Conservation (phyloP, 176 grass and related monocot species). For the Oryza officinalis region DNA sequence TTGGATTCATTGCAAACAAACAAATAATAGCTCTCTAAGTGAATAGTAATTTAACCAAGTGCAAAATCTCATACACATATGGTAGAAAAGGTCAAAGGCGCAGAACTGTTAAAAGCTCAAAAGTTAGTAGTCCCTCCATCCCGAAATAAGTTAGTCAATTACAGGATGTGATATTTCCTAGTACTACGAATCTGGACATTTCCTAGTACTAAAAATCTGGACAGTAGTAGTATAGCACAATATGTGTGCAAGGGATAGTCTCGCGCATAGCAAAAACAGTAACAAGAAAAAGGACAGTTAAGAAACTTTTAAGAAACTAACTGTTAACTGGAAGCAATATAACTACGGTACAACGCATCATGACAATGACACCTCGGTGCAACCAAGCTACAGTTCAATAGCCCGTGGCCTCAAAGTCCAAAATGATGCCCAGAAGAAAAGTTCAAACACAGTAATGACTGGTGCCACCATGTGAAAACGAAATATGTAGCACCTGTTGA, state of each 20-base stretch:
- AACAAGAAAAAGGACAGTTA: neutral
- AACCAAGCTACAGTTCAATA: neutral
- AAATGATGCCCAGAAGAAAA: neutral
- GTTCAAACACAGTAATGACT: neutral
- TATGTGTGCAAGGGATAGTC: neutral
- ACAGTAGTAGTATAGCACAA: neutral
- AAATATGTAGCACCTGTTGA: neutral
- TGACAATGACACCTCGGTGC: neutral
- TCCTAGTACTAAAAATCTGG: too few species aligned
- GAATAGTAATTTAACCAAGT: neutral
- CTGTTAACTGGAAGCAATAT: neutral
- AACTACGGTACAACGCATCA: neutral
- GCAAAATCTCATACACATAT: neutral
- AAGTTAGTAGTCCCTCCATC: too few species aligned
- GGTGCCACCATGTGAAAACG: neutral
- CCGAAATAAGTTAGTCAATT: too few species aligned
- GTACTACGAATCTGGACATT: too few species aligned
- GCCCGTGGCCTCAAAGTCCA: neutral
- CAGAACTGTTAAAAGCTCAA: neutral
- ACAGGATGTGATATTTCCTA: too few species aligned
- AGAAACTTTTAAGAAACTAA: slow-evolving; percentile 3
- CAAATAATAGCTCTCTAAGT: neutral
- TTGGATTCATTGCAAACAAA: slow-evolving; percentile 6
- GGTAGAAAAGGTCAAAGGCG: neutral
- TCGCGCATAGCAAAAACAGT: neutral